These are phyloP conservation scores for Leptodontidium sp. DNA, from an alignment of 2,329 filamentous ascomycete species.

Conservation along the genomic window DNA sequence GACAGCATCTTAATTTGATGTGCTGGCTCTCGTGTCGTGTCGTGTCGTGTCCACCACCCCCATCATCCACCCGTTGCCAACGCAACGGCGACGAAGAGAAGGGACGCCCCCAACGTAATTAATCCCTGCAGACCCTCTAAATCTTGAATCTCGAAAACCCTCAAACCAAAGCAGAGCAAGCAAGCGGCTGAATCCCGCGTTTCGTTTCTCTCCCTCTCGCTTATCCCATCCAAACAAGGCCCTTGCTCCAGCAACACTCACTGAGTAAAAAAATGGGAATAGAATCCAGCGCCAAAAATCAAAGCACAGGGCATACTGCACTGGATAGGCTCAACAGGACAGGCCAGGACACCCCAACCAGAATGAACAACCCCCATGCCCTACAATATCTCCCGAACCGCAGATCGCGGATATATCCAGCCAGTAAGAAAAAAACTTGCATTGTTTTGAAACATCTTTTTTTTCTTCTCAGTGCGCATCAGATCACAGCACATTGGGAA, in stretches of 20 bases:
- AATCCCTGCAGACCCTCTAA: background rate
- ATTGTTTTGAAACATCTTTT: background rate
- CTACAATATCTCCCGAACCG: background rate
- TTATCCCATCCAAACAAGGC: background rate
- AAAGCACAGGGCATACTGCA: background rate
- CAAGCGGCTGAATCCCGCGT: constrained; percentile 13
- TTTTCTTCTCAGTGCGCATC: no score
- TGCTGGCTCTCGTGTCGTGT: no score
- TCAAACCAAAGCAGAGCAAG: background rate
- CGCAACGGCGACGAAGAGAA: no score
- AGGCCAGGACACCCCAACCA: no score
- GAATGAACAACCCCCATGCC: background rate
- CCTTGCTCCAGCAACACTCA: background rate
- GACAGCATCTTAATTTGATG: no score
- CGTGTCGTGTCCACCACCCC: no score
- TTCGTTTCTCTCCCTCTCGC: background rate
- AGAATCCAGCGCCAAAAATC: background rate
- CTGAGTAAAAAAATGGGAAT: no score
- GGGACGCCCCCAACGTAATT: background rate
- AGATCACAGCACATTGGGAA: no score
- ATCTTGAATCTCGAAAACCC: background rate
- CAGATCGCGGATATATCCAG: background rate
- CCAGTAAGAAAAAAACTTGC: background rate
- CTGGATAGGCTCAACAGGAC: no score
- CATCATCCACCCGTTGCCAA: no score